Evolutionary conservation across 768 basidiomycete species (phyloP).

Genomic region (Chiua virens): DNA sequence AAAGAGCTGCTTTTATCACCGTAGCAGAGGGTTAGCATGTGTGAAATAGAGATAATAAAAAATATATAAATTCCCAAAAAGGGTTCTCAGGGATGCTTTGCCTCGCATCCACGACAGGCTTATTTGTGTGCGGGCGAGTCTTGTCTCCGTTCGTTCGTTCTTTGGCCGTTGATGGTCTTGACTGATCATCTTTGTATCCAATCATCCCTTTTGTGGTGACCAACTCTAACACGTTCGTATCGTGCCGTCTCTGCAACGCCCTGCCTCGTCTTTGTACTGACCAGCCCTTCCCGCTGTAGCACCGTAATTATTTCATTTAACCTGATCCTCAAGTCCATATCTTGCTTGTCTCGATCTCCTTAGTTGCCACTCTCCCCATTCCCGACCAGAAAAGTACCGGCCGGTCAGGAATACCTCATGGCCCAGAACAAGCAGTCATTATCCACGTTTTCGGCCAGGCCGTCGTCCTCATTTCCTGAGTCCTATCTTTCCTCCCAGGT

Average conservation of each 20-base stretch:
- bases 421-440: constrained; percentile 38
- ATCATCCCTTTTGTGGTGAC: too few relatives aligned
- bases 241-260: constrained; percentile 28
- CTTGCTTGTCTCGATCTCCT: constrained; percentile 22
- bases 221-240: constrained; percentile 23
- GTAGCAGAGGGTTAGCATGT: not conserved
- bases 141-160: not conserved
- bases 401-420: constrained; percentile 25
- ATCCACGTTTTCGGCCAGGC: constrained; percentile 41
- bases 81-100: not conserved
- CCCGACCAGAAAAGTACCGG: constrained; percentile 19
- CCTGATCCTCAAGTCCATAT: constrained; percentile 29
- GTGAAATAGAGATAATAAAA: constrained; percentile 3
- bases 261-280: constrained; percentile 16
- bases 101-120: constrained; percentile 16
- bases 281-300: constrained; percentile 22
- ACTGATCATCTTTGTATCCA: constrained; percentile 17
- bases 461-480: constrained; percentile 46
- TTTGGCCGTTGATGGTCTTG: constrained; percentile 25
- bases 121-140: not conserved
- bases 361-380: not conserved
- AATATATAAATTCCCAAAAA: constrained; percentile 9
- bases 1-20: constrained; percentile 46
- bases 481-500: constrained; percentile 42
- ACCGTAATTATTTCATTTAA: constrained; percentile 29